Percentiles rank a stretch among this genome's conserved stretches.
phyloP scores from a whole-genome alignment of 108 stramenopile genomes.

The Conticribra weissflogii region DNA sequence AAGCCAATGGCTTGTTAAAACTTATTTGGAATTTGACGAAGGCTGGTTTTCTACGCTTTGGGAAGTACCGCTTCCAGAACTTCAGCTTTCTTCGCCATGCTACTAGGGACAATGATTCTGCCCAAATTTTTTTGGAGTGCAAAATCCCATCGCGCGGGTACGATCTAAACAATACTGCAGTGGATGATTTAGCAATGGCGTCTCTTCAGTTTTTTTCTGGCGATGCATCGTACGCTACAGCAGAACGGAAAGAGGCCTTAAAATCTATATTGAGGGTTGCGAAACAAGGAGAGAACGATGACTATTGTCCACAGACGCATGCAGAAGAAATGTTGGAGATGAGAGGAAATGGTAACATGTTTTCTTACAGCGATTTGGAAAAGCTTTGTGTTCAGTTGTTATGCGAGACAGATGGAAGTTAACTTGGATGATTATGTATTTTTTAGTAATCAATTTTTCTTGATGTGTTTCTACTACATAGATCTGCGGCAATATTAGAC shows the following conservation, averaged over 20 bases:
- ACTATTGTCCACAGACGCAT: slow-evolving; percentile 16
- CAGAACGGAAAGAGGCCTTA: slow-evolving; percentile 13
- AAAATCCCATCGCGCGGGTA: no score
- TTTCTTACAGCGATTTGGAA: slow-evolving; percentile 32
- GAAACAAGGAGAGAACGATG: neutral
- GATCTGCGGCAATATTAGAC: no score
- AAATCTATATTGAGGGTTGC: slow-evolving; percentile 13
- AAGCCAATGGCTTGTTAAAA: slow-evolving; percentile 39
- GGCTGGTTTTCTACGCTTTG: no score
- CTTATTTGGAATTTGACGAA: slow-evolving; percentile 29
- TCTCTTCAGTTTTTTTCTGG: slow-evolving; percentile 38
- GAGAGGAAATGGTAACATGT: slow-evolving; percentile 20
- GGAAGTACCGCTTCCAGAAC: slow-evolving; percentile 17
- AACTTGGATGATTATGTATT: neutral
- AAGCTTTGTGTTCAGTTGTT: slow-evolving; percentile 12
- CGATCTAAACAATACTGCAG: no score
- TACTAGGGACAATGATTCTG: slow-evolving; percentile 17
- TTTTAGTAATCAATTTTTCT: no score
- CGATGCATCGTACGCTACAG: slow-evolving; percentile 21
- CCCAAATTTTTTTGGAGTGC: slow-evolving; percentile 5
- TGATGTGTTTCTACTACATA: no score
- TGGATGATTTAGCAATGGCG: slow-evolving; percentile 23
- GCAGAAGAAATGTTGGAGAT: slow-evolving; percentile 18
- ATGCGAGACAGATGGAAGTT: slow-evolving; percentile 12
- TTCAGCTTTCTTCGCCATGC: slow-evolving; percentile 11